Conservation (phyloP, 495 filamentous ascomycete genomes). For the Elaphomyces granulatus region DNA sequence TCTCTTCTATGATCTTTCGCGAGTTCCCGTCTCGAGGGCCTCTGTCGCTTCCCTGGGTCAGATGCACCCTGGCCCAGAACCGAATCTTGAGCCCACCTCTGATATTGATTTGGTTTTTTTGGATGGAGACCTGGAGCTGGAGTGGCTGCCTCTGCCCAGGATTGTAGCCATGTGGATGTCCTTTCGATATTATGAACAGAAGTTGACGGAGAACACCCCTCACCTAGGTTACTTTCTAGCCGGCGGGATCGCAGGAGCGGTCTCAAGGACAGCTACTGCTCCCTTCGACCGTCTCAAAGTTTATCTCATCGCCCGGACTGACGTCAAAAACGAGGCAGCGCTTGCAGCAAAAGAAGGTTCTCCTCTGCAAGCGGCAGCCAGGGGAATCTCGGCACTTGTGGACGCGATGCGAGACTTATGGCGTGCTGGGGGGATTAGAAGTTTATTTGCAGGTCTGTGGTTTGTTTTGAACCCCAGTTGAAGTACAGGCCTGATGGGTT, state of each 20-base stretch:
- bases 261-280: conserved; percentile 85
- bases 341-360: conserved; percentile 58
- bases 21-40: conserved; percentile 13
- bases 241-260: conserved; percentile 79
- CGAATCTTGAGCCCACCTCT: conserved; percentile 12
- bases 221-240: conserved; percentile 93
- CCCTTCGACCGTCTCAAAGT: conserved; percentile 95
- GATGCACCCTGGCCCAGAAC: conserved; percentile 26
- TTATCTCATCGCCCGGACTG: conserved; percentile 87
- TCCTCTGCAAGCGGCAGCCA: conserved; percentile 48
- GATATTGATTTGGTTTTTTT: conserved; percentile 10
- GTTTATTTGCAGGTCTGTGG: conserved; percentile 79
- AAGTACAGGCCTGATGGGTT: conserved; percentile 18
- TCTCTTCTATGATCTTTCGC: conserved; percentile 30
- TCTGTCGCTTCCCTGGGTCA: conserved; percentile 26
- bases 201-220: conserved; percentile 49
- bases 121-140: conserved; percentile 29
- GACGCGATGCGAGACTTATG: conserved; percentile 64
- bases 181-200: conserved; percentile 36
- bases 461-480: conserved; percentile 5
- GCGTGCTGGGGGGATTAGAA: conserved; percentile 75
- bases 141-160: conserved; percentile 32
- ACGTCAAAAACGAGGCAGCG: conserved; percentile 41
- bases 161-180: conserved; percentile 35
- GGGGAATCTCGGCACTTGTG: conserved; percentile 50